Evolutionary conservation across 345 rosid genomes (phyloP), one percentile per base, ranked within the genome.

Genomic region (Brassica incana): DNA sequence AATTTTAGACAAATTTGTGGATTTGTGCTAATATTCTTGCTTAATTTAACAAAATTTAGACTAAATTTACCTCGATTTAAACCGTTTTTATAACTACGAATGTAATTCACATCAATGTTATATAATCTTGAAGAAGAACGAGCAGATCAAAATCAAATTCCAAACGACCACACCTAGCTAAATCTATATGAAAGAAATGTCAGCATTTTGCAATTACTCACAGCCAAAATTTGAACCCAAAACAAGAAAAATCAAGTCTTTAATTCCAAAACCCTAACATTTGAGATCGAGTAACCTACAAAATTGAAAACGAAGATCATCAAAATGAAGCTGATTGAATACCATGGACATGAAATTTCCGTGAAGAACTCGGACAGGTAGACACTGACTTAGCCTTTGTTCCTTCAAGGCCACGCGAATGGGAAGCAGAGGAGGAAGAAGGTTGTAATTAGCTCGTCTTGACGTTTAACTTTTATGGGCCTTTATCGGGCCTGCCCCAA

Each of bases 211-310:
- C 30, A 71, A 71, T 30, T 6, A 30, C 20, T 65, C 52, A 56
- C 23, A 20, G 67, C 67, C 29, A 38, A 10, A n/a, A 62, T 10
- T 27, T 23, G 35, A 63, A 5, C 30, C 58, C 8, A 6, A 58
- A 1, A 29, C 32, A 70, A 33, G 18, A 11, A 18, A 30, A 40
- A 74, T 8, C 69, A 29, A 69, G 71, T 69, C 72, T 38, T 2
- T 64, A 36, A 64, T 29, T 54, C 63, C 36, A 80, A 69, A 80
- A 65, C 83, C 83, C 73, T 80, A 80, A 71, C 35, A 71, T 32
- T 58, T 71, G 64, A 69, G 80, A 80, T 80, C 65, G 25, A 36
- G 10, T 25, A 75, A 75, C 76, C 80, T 64, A 75, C 52, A 71
- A 71, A 65, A 71, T 59, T 36, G 73, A 65, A 59, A 64, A 27